A percentile compares a stretch with the other conserved stretches of the same genome.
Evolutionary conservation across 2,329 filamentous ascomycete species (phyloP).

Genomic region (Verticillium albo-atrum): DNA sequence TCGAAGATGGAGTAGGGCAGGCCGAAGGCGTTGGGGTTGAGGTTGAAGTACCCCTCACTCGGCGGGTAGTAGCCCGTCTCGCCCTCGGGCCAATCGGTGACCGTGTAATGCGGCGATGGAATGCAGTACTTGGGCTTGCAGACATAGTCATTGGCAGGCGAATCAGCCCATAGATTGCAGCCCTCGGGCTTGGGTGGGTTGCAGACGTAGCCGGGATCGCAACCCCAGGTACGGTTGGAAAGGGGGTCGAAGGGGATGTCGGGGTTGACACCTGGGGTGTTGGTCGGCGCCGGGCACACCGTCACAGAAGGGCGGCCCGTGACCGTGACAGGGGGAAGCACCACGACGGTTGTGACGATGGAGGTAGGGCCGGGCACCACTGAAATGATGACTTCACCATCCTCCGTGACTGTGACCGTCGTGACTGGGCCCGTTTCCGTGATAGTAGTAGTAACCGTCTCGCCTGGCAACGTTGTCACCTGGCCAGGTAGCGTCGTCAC

Average conservation of each 20-base stretch:
- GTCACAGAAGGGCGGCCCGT: conserved; percentile 24
- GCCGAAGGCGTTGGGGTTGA: conserved; percentile 59
- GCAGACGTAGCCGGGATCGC: conserved; percentile 48
- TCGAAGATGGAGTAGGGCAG: conserved; percentile 59
- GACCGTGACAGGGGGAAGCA: conserved; percentile 21
- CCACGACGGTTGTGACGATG: conserved; percentile 10
- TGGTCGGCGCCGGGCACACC: conserved; percentile 41
- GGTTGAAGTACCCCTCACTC: conserved; percentile 56
- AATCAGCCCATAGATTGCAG: conserved; percentile 47
- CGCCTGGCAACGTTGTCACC: conserved; percentile 17
- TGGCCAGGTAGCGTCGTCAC: conserved; percentile 13
- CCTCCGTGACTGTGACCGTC: conserved; percentile 25
- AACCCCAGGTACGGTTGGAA: conserved; percentile 48
- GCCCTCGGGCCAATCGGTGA: conserved; percentile 37
- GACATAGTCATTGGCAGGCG: conserved; percentile 39
- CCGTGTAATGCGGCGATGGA: conserved; percentile 28
- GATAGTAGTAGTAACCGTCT: conserved; percentile 26
- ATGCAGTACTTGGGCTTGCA: conserved; percentile 43
- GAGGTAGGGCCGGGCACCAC: conserved; percentile 17
- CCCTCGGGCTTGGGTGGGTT: conserved; percentile 41
- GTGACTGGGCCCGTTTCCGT: conserved; percentile 20
- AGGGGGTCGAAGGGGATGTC: conserved; percentile 21
- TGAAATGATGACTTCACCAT: conserved; percentile 22
- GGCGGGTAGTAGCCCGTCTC: conserved; percentile 47
- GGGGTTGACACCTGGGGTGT: conserved; percentile 15